Evolutionary conservation across 2,329 filamentous ascomycete species (phyloP), one percentile per base, ranked within the genome.

Genomic region (Trichoderma arundinaceum): DNA sequence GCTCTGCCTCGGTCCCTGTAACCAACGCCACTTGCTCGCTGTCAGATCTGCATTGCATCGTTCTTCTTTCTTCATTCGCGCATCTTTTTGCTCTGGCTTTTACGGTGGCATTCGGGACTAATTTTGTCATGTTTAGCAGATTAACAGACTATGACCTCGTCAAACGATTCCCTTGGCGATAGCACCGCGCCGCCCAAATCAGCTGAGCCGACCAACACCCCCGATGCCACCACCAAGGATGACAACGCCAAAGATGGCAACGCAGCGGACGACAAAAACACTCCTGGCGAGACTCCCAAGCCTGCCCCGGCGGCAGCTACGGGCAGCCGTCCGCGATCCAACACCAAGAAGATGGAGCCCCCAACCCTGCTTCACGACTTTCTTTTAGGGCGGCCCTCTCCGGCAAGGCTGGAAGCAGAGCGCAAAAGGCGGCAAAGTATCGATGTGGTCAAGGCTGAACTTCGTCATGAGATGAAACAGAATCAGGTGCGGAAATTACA

Each of bases 401-500:
- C 86, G 2, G 82, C 83, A n/a, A 82, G 87, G 33, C 68, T 85
- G 15, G 81, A 83, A 1, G 84, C 84, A 8, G 78, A 83, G 8
- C 80, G 81, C 12, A 78, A 81, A 57, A 81, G 85, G 69, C 81
- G 87, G 70, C 84, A 85, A 77, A 86, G 84, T 71, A 76, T 87
- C 70, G 84, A 90, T 77, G 75, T 84, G 67, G 81, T 87, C 72
- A 84, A 90, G 79, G 81, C 83, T 39, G 80, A 82, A 69, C 64
- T 81, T 65, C 76, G 78, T 22, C 77, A 79, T 44, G 84, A 86
- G 70, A 87, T 87, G 84, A 84, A 84, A 60, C 81, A 88, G 70
- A 85, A 81, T 7, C 77, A 82, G n/a, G 86, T 84, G 60, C 83
- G 78, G 74, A 87, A 80, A 77, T 82, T 87, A 71, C 88, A 81